A percentile compares a stretch with the other conserved stretches of the same genome.
Conservation (phyloP, 306 rosid genomes). For the Rosa chinensis region DNA sequence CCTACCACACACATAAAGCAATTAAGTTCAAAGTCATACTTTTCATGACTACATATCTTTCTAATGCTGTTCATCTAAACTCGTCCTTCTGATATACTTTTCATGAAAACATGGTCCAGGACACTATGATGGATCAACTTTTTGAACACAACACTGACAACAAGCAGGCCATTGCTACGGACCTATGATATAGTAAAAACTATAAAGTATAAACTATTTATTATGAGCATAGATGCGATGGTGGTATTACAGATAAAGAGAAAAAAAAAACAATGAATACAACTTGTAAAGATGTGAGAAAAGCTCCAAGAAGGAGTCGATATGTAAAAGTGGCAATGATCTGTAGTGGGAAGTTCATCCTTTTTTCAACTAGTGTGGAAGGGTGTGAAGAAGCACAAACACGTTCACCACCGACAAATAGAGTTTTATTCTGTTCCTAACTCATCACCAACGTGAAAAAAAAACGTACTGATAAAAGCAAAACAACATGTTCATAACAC, state of each 20-base stretch:
- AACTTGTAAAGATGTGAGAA: background rate
- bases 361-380: background rate
- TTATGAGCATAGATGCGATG: background rate
- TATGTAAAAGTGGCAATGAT: background rate
- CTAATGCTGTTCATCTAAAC: background rate
- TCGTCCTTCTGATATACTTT: background rate
- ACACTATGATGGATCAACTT: background rate
- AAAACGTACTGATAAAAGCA: conserved; percentile 18
- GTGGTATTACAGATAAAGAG: background rate
- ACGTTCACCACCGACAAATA: background rate
- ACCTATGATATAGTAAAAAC: background rate
- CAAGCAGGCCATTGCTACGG: background rate
- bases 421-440: background rate
- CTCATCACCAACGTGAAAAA: background rate
- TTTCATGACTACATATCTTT: too few relatives aligned
- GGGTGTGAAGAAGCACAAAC: conserved; percentile 1
- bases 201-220: background rate
- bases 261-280: background rate
- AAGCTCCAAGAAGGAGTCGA: background rate
- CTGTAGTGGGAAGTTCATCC: background rate
- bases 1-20: background rate
- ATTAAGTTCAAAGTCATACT: background rate
- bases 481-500: conserved; percentile 25
- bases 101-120: background rate
- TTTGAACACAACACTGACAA: background rate